phyloP scores from a whole-genome alignment of 2,329 filamentous ascomycete species.

The Penicillium sp. region DNA sequence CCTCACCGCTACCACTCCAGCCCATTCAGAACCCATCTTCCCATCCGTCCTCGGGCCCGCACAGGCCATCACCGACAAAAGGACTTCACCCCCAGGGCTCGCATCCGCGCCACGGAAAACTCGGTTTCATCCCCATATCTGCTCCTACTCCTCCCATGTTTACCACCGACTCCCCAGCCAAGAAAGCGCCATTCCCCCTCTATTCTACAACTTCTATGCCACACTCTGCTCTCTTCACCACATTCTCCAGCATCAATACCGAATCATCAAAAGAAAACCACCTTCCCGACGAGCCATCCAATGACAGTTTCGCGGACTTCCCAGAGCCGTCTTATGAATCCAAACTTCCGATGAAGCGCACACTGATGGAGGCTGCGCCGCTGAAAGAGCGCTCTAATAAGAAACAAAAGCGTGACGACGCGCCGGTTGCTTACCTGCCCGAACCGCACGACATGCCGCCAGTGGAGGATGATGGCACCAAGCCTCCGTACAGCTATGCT shows the following conservation, averaged over 20 bases:
- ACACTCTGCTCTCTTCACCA: conserved; percentile 49
- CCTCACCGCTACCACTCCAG: conserved; percentile 52
- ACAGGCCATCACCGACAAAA: conserved; percentile 69
- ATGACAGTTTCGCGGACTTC: conserved; percentile 48
- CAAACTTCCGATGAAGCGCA: conserved; percentile 54
- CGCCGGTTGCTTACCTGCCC: conserved; percentile 54
- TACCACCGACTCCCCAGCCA: conserved; percentile 49
- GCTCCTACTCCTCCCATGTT: conserved; percentile 44
- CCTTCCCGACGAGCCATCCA: conserved; percentile 37
- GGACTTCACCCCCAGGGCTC: conserved; percentile 55
- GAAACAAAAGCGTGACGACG: conserved; percentile 63
- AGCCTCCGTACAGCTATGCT: conserved; percentile 90
- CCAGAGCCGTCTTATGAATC: conserved; percentile 46
- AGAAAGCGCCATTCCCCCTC: conserved; percentile 40
- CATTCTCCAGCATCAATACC: conserved; percentile 46
- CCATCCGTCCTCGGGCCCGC: conserved; percentile 55
- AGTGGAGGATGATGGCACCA: conserved; percentile 80
- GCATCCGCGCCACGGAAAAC: conserved; percentile 55
- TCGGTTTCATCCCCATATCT: conserved; percentile 61
- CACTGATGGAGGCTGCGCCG: conserved; percentile 68
- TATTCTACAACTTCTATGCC: conserved; percentile 37
- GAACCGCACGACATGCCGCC: conserved; percentile 74
- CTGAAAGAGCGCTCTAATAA: conserved; percentile 69
- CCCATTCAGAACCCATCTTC: conserved; percentile 46
- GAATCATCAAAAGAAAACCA: conserved; percentile 51